Conservation (phyloP, 164 flowering plant species). For the Vitis cinerea region DNA sequence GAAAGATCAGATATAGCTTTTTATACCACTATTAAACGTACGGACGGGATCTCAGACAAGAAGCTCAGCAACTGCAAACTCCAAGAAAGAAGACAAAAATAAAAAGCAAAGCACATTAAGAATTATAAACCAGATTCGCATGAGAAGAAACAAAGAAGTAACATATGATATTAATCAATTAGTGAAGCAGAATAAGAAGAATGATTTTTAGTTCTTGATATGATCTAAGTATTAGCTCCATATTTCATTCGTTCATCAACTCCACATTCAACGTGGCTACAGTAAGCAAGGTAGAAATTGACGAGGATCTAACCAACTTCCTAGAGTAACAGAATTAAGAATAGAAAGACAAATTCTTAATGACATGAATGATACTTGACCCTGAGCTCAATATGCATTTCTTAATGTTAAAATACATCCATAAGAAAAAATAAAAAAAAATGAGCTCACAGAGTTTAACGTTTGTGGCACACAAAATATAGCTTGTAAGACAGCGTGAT, state of each 20-base stretch:
- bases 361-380: neutral
- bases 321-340: neutral
- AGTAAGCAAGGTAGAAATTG: neutral
- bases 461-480: constrained; percentile 82
- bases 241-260: neutral
- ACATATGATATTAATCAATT: neutral
- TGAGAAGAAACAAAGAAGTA: neutral
- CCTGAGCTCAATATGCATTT: neutral
- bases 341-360: neutral
- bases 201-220: neutral
- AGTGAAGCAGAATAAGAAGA: constrained; percentile 1
- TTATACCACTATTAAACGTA: constrained; percentile 79
- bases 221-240: neutral
- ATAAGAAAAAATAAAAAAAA: neutral
- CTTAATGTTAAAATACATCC: neutral
- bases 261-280: neutral
- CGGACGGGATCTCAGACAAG: constrained; percentile 78
- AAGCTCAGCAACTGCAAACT: constrained; percentile 73
- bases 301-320: neutral
- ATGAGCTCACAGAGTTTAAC: constrained; percentile 65
- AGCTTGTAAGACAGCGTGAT: constrained; percentile 74
- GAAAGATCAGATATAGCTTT: neutral
- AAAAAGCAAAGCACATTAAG: too few relatives aligned
- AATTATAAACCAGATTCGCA: too few relatives aligned
- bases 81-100: constrained; percentile 2